Evolutionary conservation across 78 protist genomes (phyloP).

Genomic region (Dictyostelium capitatum): DNA sequence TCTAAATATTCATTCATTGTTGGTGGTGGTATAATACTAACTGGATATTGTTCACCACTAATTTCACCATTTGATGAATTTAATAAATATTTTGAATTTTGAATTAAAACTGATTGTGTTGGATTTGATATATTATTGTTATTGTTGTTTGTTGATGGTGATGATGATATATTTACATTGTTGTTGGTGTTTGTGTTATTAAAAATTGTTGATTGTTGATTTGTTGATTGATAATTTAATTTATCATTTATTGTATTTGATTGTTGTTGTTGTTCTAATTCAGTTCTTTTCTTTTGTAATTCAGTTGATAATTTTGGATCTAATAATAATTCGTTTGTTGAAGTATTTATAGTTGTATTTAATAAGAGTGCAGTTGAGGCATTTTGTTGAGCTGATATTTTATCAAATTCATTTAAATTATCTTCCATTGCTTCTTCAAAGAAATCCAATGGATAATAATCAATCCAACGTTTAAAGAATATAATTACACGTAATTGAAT

Average conservation of each 20-base stretch:
- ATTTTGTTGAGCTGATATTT: conserved; percentile 22
- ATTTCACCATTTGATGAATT: background rate
- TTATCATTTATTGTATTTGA: background rate
- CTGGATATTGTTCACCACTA: conserved; percentile 24
- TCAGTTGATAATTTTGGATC: conserved; percentile 45
- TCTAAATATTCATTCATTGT: conserved; percentile 39
- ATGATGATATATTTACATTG: background rate
- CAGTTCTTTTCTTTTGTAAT: conserved; percentile 39
- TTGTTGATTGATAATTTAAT: background rate
- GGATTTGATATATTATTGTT: background rate
- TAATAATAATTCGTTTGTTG: background rate
- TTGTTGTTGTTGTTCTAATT: background rate
- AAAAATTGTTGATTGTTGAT: background rate
- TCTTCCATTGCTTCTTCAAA: conserved; percentile 67
- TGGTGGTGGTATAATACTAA: conserved; percentile 64
- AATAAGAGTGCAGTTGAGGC: background rate
- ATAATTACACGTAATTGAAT: conserved; percentile 79
- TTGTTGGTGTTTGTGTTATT: no score
- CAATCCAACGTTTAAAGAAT: conserved; percentile 84
- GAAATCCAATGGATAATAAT: conserved; percentile 73
- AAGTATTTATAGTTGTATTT: background rate
- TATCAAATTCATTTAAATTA: conserved; percentile 51
- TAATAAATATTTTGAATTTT: background rate
- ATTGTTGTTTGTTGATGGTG: no score
- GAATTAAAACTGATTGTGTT: background rate